phyloP scores from a whole-genome alignment of 2,329 filamentous ascomycete genomes.

The Venturia nashicola region DNA sequence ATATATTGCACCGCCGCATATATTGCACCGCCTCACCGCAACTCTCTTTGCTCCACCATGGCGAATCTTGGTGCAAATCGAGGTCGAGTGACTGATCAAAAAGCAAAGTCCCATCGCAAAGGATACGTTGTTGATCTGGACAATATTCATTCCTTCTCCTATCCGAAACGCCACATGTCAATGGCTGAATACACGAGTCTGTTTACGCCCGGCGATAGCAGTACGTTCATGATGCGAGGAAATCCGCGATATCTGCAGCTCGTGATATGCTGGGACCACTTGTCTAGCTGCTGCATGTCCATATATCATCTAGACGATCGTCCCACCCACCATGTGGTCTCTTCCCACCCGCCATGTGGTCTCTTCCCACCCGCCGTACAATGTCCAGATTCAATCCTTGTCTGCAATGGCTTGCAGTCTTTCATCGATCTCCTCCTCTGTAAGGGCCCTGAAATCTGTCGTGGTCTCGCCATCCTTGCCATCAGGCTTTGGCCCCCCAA shows the following conservation, averaged over 20 bases:
- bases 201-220: too few relatives aligned
- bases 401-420: slow-evolving; percentile 95
- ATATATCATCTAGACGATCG: not conserved
- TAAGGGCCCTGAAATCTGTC: slow-evolving; percentile 72
- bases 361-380: not conserved
- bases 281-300: not conserved
- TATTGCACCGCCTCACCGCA: too few relatives aligned
- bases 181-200: not conserved
- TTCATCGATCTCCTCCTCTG: slow-evolving; percentile 97
- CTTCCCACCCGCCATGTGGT: not conserved
- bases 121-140: not conserved
- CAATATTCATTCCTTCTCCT: not conserved
- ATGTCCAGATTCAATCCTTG: slow-evolving; percentile 58
- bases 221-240: too few relatives aligned
- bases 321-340: not conserved
- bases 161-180: not conserved
- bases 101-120: not conserved
- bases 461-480: slow-evolving; percentile 67
- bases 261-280: not conserved
- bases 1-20: too few relatives aligned
- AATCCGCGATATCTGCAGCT: not conserved
- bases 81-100: not conserved
- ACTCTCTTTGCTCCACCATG: not conserved
- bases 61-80: not conserved
- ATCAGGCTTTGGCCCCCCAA: slow-evolving; percentile 73